phyloP scores from a whole-genome alignment of 1,284 basidiomycete species.

The Xerocomus cyaneibrunnescens region DNA sequence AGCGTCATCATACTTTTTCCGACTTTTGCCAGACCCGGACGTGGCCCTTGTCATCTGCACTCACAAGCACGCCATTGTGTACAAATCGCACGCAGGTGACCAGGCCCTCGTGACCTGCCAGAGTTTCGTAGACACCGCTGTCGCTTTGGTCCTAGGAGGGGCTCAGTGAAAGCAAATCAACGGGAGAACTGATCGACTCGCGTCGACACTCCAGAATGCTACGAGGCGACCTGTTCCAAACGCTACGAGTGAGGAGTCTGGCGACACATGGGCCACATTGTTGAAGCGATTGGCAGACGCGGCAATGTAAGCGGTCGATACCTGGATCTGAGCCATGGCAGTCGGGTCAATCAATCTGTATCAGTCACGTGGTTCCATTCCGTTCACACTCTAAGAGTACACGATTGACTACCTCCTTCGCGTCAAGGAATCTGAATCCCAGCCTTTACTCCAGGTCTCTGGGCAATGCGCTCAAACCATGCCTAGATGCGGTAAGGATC shows the following conservation, averaged over 20 bases:
- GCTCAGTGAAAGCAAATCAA: conserved; percentile 4
- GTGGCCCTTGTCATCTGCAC: conserved; percentile 73
- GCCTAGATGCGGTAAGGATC: conserved; percentile 20
- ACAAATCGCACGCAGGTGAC: conserved; percentile 77
- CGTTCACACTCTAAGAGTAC: conserved; percentile 1
- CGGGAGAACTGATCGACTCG: conserved; percentile 29
- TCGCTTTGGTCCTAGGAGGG: conserved; percentile 45
- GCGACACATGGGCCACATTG: conserved; percentile 59
- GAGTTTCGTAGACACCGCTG: conserved; percentile 62
- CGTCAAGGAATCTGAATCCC: conserved; percentile 21
- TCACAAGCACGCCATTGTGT: conserved; percentile 50
- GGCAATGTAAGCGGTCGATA: conserved; percentile 63
- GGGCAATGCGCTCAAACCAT: conserved; percentile 31
- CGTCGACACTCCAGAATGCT: conserved; percentile 74
- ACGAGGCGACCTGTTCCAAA: conserved; percentile 79
- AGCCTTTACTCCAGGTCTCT: conserved; percentile 25
- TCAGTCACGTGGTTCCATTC: conserved; percentile 7
- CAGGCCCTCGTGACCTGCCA: conserved; percentile 72
- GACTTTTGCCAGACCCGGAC: conserved; percentile 53
- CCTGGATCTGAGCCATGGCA: conserved; percentile 2
- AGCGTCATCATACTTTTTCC: conserved; percentile 36
- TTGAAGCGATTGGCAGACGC: conserved; percentile 77
- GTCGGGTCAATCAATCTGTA: conserved; percentile 6
- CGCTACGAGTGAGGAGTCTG: conserved; percentile 56
- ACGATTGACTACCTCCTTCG: neutral